Evolutionary conservation across 805 yeast species (phyloP), one percentile per base, ranked within the genome.

Genomic region (Lachancea meyersii): DNA sequence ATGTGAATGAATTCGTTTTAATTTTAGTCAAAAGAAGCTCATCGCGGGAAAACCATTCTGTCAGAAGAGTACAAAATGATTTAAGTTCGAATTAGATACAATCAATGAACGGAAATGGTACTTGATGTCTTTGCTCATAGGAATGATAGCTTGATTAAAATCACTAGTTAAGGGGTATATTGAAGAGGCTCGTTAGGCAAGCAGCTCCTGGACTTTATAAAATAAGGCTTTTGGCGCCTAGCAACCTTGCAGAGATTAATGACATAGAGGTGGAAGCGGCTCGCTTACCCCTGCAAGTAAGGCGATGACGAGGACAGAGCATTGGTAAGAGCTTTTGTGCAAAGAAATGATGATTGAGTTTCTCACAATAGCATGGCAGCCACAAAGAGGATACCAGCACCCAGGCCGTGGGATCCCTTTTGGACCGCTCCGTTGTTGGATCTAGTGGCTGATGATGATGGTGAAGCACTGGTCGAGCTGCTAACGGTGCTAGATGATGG

Each of bases 341-440:
- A 10, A 14, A 26, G 13, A n/a, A 10, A 4, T 26, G 5, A 13
- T 33, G 16, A 10, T 20, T 19, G 38, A 22, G 28, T 22, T 17
- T 26, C 31, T 36, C 17, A 36, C 17, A 26, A 13, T 26, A 27
- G 18, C 18, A 36, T 36, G 13, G 32, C 40, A 4, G 32, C 32
- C 16, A 28, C 10, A 26, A 36, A 28, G 9, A 36, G 40, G 26
- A 34, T 22, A 18, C 49, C 48, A 11, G 47, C 45, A 38, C 51
- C 48, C 20, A 48, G 31, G 10, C 47, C 47, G 30, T 45, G 34
- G 27, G 41, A 17, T 8, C 38, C 40, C 22, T 31, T 19, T 17
- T 24, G 41, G 24, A 38, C 44, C 14, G 46, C 50, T 33, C 41
- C 41, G 34, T 52, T 53, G 31, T 47, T 51, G 20, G 58, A 49